These are phyloP conservation scores for Zea luxurians DNA, from an alignment of 176 grass and related monocot species.

Conservation along the genomic window DNA sequence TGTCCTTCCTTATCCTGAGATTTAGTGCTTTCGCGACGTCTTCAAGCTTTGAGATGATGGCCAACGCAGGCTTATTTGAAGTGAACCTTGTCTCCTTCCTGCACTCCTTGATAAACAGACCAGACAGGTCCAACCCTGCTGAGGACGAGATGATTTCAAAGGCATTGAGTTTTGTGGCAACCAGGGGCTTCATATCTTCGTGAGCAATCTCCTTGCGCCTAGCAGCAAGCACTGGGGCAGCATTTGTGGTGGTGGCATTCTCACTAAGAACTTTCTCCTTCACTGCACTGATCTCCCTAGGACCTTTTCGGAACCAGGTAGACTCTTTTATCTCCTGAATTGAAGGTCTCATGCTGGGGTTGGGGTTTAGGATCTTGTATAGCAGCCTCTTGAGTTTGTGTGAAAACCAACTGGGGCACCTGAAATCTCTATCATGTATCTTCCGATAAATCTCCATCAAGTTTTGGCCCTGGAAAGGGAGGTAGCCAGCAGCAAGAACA, in stretches of 20 bases:
- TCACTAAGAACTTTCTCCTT: slow-evolving; percentile 36
- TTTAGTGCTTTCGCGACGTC: too few relatives aligned
- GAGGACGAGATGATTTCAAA: slow-evolving; percentile 84
- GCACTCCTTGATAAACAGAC: slow-evolving; percentile 52
- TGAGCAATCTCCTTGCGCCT: slow-evolving; percentile 31
- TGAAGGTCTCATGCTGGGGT: too few relatives aligned
- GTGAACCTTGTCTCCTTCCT: slow-evolving; percentile 71
- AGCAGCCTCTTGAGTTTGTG: too few relatives aligned
- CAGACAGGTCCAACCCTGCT: slow-evolving; percentile 66
- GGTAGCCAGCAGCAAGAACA: too few relatives aligned
- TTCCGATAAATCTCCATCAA: too few relatives aligned
- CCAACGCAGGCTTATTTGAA: slow-evolving; percentile 52
- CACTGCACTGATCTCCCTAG: slow-evolving; percentile 26
- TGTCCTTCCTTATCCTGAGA: too few relatives aligned
- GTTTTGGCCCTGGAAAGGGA: too few relatives aligned
- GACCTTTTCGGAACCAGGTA: slow-evolving; percentile 74
- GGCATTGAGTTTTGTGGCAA: slow-evolving; percentile 59
- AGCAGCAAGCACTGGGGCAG: neutral
- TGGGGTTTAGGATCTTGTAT: too few relatives aligned
- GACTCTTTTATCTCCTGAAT: slow-evolving; percentile 33
- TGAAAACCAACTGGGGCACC: too few relatives aligned
- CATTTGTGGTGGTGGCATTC: neutral
- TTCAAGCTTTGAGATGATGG: slow-evolving; percentile 57
- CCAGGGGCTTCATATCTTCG: slow-evolving; percentile 40
- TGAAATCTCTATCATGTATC: too few relatives aligned